Evolutionary conservation across 2,329 filamentous ascomycete species (phyloP), one percentile per base, ranked within the genome.

Genomic region (Hymenoscyphus occultus): DNA sequence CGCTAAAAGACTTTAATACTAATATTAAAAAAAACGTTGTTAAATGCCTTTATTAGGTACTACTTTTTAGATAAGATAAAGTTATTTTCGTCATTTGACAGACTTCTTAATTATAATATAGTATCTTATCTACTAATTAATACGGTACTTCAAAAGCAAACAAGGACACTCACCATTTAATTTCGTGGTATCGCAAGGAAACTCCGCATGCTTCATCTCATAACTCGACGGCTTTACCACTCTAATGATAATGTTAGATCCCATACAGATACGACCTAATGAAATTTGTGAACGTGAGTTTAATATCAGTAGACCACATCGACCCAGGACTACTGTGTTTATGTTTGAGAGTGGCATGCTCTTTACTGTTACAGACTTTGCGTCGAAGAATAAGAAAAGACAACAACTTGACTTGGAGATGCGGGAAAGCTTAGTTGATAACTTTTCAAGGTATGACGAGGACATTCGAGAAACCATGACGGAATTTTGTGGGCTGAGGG

Each of bases 181-280:
- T 72, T 85, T 93, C 0, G 89, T 92, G 1, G 89, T 86, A 3
- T 93, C 90, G 90, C 90, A 93, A 74, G 90, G 90, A 51, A 91
- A 86, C 65, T 73, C 10, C 75, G 64, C 68, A 60, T 61, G 67
- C 62, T 10, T 22, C 45, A 2, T 10, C n/a, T 19, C 42, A 19
- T 42, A 12, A 12, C 16, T 4, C 12, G 10, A 14, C 4, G 39
- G 16, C 12, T 42, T 42, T 12, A 13, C 16, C 7, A 19, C 22
- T 19, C 42, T 51, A 51, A 51, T 19, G 9, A 10, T 3, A 19
- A 22, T 51, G 28, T 16, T 48, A 70, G 68, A 64, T 80, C 64
- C 90, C 90, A 0, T 91, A 86, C 83, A 93, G 93, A 78, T 93
- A 93, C 78, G 90, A 92, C 71, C 81, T 93, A 4, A 82, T 80